Base-by-base conservation (phyloP, 257 asterid species). In the Ocimum tenuiflorum region DNA sequence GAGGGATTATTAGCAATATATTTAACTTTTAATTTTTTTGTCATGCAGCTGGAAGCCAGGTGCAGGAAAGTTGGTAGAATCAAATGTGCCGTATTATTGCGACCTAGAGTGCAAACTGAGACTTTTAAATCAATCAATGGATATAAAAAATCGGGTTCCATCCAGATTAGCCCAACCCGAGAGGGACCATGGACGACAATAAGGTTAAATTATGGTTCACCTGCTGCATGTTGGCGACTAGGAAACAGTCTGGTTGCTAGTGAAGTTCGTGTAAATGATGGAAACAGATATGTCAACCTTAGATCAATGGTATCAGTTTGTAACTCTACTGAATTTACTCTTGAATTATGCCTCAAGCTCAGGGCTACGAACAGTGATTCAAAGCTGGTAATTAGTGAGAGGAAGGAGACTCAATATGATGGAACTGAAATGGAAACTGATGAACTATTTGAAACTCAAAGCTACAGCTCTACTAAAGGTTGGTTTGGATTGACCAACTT, bases 181-280 rank as follows among this genome's bases (percentile, higher is more conserved):
- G 88, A 86, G 62, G 99, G 99, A 48, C 97, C 99, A 54, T 92
- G 99, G 99, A 87, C 96, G 72, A 68, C 75, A 56, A 77, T 92
- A 76, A 83, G 89, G 78, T 78, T 92, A 72, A 89, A 92, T 67
- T 92, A 92, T 74, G 95, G 91, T 53, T 95, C 97, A 45, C 95
- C 97, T 77, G 94, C 88, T 76, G 96, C 96, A 43, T 87, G 91
- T 76, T 92, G 95, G 96, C 82, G 74, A 78, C 77, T 92, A 47
- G 96, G 94, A 63, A 80, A 81, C 63, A 77, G 77, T 70, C 77
- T 86, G 39, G 96, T 92, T 78, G 99, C 96, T 63, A 92, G 97
- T 88, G 99, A 92, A 86, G 91, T 90, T 69, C 82, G 80, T 15
- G 85, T 86, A 24, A 67, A 38, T 71, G 97, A 86, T 71, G 92